These are phyloP conservation scores for Curvularia sp. DNA, from an alignment of 2,329 filamentous ascomycete genomes.

Conservation along the genomic window DNA sequence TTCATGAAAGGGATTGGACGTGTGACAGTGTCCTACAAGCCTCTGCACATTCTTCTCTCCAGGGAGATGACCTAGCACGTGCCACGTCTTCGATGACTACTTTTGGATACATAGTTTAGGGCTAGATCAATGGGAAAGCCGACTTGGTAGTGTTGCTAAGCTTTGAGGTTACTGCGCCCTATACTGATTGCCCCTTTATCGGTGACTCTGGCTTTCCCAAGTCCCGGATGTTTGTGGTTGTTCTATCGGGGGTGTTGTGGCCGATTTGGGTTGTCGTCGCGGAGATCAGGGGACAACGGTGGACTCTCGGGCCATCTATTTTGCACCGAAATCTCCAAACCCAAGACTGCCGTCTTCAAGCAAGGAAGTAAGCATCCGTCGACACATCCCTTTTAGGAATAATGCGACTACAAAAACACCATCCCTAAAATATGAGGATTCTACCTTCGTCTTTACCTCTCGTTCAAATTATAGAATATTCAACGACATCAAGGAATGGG, in stretches of 20 bases:
- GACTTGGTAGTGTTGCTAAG: neutral
- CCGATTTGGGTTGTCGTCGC: neutral
- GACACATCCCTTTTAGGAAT: neutral
- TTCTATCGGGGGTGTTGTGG: neutral
- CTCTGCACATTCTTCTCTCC: neutral
- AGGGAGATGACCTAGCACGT: neutral
- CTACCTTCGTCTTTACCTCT: neutral
- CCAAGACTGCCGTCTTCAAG: constrained; percentile 10
- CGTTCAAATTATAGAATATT: neutral
- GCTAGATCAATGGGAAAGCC: neutral
- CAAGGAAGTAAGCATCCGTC: constrained; percentile 13
- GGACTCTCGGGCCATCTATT: constrained; percentile 6
- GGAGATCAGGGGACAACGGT: constrained; percentile 8
- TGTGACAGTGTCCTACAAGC: neutral
- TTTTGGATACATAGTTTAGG: neutral
- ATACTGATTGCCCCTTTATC: neutral
- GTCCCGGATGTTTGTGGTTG: neutral
- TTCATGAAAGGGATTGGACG: neutral
- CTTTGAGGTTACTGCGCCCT: neutral
- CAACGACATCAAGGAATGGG: neutral
- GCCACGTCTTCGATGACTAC: neutral
- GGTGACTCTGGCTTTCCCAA: neutral
- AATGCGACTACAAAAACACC: constrained; percentile 1
- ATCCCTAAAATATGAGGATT: neutral
- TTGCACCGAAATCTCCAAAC: constrained; percentile 5